Percentiles rank a stretch among this genome's conserved stretches.
phyloP scores from a whole-genome alignment of 345 rosid genomes.

The Salix koriyanagi region DNA sequence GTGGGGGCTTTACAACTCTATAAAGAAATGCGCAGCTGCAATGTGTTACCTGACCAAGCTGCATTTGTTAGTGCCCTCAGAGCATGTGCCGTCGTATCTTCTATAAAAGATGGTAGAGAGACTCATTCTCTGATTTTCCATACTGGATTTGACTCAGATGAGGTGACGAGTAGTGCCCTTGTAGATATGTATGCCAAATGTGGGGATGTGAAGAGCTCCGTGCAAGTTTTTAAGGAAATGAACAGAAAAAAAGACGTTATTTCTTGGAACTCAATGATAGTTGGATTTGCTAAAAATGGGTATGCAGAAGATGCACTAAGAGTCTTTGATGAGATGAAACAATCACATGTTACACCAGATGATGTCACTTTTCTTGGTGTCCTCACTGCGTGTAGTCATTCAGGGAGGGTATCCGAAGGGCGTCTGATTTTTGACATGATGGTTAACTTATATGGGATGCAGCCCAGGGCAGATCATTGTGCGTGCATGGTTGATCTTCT shows the following conservation, averaged over 20 bases:
- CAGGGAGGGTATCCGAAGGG: slow-evolving; percentile 76
- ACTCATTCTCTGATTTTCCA: slow-evolving; percentile 68
- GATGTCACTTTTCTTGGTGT: slow-evolving; percentile 87
- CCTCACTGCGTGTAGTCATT: slow-evolving; percentile 93
- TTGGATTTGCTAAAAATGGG: slow-evolving; percentile 88
- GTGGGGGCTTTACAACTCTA: slow-evolving; percentile 64
- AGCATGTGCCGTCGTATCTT: slow-evolving; percentile 68
- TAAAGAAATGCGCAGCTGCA: slow-evolving; percentile 54
- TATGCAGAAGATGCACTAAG: slow-evolving; percentile 75
- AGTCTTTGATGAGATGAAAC: slow-evolving; percentile 58
- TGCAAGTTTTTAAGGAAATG: slow-evolving; percentile 63
- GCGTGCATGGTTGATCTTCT: slow-evolving; percentile 96
- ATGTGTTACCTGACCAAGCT: slow-evolving; percentile 78
- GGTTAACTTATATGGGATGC: slow-evolving; percentile 52
- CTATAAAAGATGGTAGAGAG: slow-evolving; percentile 56
- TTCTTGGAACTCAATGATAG: slow-evolving; percentile 91
- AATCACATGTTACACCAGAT: slow-evolving; percentile 55
- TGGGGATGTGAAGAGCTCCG: slow-evolving; percentile 66
- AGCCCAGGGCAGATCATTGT: slow-evolving; percentile 70
- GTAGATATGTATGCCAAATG: slow-evolving; percentile 98
- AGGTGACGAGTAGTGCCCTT: slow-evolving; percentile 67
- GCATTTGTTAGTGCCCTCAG: slow-evolving; percentile 78
- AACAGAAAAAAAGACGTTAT: slow-evolving; percentile 42
- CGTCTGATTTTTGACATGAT: slow-evolving; percentile 57
- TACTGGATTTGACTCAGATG: slow-evolving; percentile 65